A percentile compares a stretch with the other conserved stretches of the same genome.
Evolutionary conservation across 306 rosid genomes (phyloP).

Genomic region (Arachis hypogaea): DNA sequence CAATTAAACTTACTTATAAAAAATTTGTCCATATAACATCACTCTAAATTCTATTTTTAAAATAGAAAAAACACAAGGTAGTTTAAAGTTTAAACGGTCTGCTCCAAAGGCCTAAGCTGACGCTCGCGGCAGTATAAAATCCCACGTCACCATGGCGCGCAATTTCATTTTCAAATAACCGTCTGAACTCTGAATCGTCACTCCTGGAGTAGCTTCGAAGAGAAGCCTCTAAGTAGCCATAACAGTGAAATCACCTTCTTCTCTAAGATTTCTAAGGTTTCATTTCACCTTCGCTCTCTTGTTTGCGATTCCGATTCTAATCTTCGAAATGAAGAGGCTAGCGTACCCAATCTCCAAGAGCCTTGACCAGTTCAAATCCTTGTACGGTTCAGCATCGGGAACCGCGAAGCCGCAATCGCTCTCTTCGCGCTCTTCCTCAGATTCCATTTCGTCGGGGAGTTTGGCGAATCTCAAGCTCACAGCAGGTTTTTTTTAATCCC

Average conservation of each 20-base stretch:
- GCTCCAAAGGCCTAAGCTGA: not conserved
- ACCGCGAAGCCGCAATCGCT: constrained; percentile 53
- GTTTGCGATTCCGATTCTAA: constrained; percentile 21
- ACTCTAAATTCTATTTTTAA: too few relatives aligned
- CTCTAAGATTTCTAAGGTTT: constrained; percentile 45
- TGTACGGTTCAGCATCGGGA: constrained; percentile 59
- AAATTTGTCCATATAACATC: too few relatives aligned
- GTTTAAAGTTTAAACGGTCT: not conserved
- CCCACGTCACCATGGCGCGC: constrained; percentile 47
- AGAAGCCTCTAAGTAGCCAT: constrained; percentile 1
- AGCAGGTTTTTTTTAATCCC: constrained; percentile 60
- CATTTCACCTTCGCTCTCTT: constrained; percentile 17
- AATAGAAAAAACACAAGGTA: too few relatives aligned
- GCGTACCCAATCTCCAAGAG: constrained; percentile 70
- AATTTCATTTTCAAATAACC: constrained; percentile 32
- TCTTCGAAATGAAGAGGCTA: constrained; percentile 56
- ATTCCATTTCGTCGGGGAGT: constrained; percentile 68
- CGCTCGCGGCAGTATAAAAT: constrained; percentile 36
- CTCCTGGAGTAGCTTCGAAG: constrained; percentile 24
- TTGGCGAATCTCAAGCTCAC: constrained; percentile 82
- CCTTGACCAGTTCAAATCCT: constrained; percentile 81
- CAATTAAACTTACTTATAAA: too few relatives aligned
- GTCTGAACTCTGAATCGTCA: constrained; percentile 26
- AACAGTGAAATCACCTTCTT: not conserved
- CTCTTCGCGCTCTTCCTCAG: constrained; percentile 55